Evolutionary conservation across 1,284 basidiomycete genomes (phyloP).

Genomic region (Fistulinella cinereoalba): DNA sequence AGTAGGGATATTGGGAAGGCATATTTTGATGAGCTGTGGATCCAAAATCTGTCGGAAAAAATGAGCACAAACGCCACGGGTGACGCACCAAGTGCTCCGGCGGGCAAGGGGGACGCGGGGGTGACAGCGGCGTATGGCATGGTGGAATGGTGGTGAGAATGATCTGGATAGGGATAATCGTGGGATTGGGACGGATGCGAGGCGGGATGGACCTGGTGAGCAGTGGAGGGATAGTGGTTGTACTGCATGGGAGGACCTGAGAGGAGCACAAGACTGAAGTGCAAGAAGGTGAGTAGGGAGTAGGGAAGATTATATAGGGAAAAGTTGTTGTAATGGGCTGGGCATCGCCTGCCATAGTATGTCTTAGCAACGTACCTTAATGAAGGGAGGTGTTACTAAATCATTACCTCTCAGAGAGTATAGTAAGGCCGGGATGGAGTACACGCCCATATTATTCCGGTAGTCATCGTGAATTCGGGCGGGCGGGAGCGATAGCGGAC

Average conservation of each 20-base stretch:
- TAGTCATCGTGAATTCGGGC: conserved; percentile 33
- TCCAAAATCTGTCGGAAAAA: conserved; percentile 8
- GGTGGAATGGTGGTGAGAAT: conserved; percentile 23
- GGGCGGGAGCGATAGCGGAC: conserved; percentile 32
- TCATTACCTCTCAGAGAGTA: conserved; percentile 35
- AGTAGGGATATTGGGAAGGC: conserved; percentile 20
- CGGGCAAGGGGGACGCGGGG: conserved; percentile 14
- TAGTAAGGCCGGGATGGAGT: conserved; percentile 32
- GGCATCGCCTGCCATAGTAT: conserved; percentile 36
- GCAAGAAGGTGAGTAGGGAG: conserved; percentile 11
- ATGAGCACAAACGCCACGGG: conserved; percentile 3
- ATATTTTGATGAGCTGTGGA: conserved; percentile 22
- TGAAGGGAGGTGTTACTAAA: conserved; percentile 37
- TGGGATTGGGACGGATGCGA: conserved; percentile 21
- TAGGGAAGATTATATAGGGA: conserved; percentile 33
- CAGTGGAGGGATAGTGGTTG: conserved; percentile 23
- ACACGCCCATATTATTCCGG: conserved; percentile 35
- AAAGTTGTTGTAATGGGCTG: conserved; percentile 32
- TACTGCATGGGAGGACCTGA: conserved; percentile 26
- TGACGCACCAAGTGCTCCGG: conserved; percentile 27
- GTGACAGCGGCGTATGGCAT: conserved; percentile 30
- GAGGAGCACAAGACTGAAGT: conserved; percentile 6
- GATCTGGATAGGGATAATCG: conserved; percentile 26
- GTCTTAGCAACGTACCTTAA: conserved; percentile 39
- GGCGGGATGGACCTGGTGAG: conserved; percentile 16